These are phyloP conservation scores for Ochetophila trinervis DNA, from an alignment of 306 rosid species.

Conservation along the genomic window DNA sequence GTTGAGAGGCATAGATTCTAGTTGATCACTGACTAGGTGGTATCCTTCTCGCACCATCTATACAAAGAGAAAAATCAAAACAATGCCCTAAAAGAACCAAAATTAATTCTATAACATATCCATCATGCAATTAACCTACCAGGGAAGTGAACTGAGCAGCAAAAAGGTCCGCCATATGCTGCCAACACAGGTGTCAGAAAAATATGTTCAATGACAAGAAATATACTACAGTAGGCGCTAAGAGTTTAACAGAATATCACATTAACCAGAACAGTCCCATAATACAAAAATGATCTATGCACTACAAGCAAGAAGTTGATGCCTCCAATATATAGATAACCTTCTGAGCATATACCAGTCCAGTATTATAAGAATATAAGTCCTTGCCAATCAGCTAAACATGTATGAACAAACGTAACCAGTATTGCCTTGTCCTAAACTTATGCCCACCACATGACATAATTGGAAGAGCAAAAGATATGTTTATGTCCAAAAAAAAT, in stretches of 20 bases:
- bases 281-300: neutral
- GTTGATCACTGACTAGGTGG: slow-evolving; percentile 16
- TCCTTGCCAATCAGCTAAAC: neutral
- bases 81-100: neutral
- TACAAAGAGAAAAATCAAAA: slow-evolving; percentile 6
- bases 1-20: slow-evolving; percentile 5
- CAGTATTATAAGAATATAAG: neutral
- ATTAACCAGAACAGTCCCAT: neutral
- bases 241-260: slow-evolving; percentile 5
- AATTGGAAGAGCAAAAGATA: too few species aligned
- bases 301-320: too few species aligned
- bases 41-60: slow-evolving; percentile 42
- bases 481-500: too few species aligned
- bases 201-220: neutral
- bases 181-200: slow-evolving; percentile 22
- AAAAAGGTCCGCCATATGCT: slow-evolving; percentile 23
- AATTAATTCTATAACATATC: slow-evolving; percentile 1
- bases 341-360: neutral
- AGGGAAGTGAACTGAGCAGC: slow-evolving; percentile 33
- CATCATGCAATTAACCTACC: slow-evolving; percentile 22
- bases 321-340: neutral
- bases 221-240: neutral
- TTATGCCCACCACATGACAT: too few species aligned
- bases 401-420: neutral
- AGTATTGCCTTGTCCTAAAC: neutral